Conservation (phyloP, 495 filamentous ascomycete species). For the Daldinia decipiens region DNA sequence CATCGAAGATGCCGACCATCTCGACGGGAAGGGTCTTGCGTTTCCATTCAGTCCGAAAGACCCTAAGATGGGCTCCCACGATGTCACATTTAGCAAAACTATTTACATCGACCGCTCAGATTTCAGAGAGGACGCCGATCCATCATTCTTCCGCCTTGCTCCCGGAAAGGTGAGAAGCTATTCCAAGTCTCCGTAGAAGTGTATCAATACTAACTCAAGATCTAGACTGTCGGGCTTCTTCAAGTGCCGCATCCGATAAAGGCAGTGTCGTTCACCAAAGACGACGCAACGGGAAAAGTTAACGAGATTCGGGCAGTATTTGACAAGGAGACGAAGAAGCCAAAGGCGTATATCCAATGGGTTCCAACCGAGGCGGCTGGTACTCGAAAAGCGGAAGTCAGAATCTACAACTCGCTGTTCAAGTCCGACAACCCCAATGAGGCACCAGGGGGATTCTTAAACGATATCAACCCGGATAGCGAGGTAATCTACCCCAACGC, state of each 20-base stretch:
- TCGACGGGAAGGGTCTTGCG: constrained; percentile 64
- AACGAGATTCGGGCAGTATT: constrained; percentile 74
- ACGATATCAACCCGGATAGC: constrained; percentile 85
- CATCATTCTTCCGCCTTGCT: constrained; percentile 79
- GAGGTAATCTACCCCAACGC: constrained; percentile 82
- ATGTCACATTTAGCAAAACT: constrained; percentile 76
- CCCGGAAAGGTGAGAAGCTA: constrained; percentile 71
- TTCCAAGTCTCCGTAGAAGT: background rate
- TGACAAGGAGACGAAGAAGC: constrained; percentile 78
- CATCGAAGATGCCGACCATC: constrained; percentile 78
- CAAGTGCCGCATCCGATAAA: constrained; percentile 85
- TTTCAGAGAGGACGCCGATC: constrained; percentile 79
- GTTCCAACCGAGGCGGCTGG: constrained; percentile 72
- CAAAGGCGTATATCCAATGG: constrained; percentile 94
- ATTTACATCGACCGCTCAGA: constrained; percentile 94
- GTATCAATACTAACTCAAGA: constrained; percentile 5
- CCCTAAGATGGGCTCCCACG: constrained; percentile 65
- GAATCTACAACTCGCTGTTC: constrained; percentile 86
- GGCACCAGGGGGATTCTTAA: constrained; percentile 78
- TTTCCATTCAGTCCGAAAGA: constrained; percentile 82
- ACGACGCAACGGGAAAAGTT: constrained; percentile 72
- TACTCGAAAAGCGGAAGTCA: constrained; percentile 77
- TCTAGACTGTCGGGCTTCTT: constrained; percentile 77
- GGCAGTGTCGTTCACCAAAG: constrained; percentile 78
- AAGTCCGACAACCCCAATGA: constrained; percentile 80